A percentile compares a stretch with the other conserved stretches of the same genome.
Conservation (phyloP, 1,139 yeast species). For the Kodamaea derodonti region DNA sequence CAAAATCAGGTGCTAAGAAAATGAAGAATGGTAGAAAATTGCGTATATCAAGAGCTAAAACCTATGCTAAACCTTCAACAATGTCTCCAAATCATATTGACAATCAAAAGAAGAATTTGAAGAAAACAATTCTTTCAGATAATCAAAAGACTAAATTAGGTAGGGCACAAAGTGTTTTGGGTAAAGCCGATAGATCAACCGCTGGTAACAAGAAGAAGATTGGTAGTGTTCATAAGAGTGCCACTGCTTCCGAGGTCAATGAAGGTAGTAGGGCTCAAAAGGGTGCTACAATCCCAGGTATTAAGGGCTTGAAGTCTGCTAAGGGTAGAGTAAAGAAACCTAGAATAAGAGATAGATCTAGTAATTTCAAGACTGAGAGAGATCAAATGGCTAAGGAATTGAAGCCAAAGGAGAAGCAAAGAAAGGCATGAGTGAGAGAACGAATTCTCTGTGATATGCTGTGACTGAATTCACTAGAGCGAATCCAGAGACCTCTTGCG, state of each 20-base stretch:
- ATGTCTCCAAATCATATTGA: conserved; percentile 46
- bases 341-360: conserved; percentile 63
- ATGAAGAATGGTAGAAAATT: conserved; percentile 56
- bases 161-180: conserved; percentile 69
- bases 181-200: conserved; percentile 74
- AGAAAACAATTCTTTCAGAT: conserved; percentile 41
- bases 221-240: conserved; percentile 1
- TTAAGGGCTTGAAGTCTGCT: conserved; percentile 49
- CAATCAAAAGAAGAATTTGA: conserved; percentile 26
- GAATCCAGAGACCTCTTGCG: no score
- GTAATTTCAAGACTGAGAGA: conserved; percentile 49
- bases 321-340: conserved; percentile 54
- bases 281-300: conserved; percentile 58
- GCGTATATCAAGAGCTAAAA: conserved; percentile 76
- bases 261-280: conserved; percentile 85
- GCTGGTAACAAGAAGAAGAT: conserved; percentile 40
- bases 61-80: conserved; percentile 44
- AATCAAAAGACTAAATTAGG: conserved; percentile 76
- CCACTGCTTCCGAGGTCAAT: conserved; percentile 19
- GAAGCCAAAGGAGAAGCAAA: conserved; percentile 4
- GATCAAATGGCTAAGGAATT: conserved; percentile 18
- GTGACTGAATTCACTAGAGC: no score
- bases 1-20: conserved; percentile 14
- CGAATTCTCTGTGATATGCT: no score
- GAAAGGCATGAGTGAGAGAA: no score